Conservation (phyloP, 139 green algal species). For the Edaphochlamys debaryana region DNA sequence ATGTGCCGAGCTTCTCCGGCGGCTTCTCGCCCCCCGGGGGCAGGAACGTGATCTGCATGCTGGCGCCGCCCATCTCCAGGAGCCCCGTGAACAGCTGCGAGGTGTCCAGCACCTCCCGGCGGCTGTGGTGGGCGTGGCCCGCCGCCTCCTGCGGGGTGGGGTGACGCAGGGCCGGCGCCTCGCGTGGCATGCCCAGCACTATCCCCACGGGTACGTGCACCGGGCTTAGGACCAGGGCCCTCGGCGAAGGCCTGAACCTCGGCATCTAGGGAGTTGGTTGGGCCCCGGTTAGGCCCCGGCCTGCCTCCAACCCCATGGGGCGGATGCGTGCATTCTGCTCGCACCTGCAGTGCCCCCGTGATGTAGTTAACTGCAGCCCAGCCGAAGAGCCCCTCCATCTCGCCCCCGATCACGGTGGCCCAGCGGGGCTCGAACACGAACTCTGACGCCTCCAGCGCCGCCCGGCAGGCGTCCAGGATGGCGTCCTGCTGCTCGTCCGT, state of each 20-base stretch:
- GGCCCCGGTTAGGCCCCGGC: no score
- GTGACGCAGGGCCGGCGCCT: background rate
- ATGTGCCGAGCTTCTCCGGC: background rate
- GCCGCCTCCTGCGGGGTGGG: conserved; percentile 27
- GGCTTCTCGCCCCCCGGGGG: background rate
- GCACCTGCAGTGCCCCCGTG: conserved; percentile 58
- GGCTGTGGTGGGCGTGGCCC: conserved; percentile 33
- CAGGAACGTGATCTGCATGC: conserved; percentile 66
- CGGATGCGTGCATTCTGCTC: background rate
- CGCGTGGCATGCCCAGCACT: no score
- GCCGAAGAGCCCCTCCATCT: conserved; percentile 60
- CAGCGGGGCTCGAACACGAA: conserved; percentile 53
- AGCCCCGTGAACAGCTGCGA: conserved; percentile 44
- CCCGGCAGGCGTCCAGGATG: conserved; percentile 51
- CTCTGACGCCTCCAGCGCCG: conserved; percentile 36
- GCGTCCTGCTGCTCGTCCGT: conserved; percentile 10
- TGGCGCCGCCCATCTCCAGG: conserved; percentile 66
- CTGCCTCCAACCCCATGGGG: no score
- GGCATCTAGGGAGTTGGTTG: no score
- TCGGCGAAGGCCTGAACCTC: no score
- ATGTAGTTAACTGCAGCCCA: conserved; percentile 65
- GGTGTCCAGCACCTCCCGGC: conserved; percentile 41
- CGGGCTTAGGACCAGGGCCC: no score
- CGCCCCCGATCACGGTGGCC: conserved; percentile 57
- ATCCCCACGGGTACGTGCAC: no score